These are phyloP conservation scores for Syncephalastrum sp. DNA, from an alignment of 371 early-diverging fungal genomes.

Conservation along the genomic window DNA sequence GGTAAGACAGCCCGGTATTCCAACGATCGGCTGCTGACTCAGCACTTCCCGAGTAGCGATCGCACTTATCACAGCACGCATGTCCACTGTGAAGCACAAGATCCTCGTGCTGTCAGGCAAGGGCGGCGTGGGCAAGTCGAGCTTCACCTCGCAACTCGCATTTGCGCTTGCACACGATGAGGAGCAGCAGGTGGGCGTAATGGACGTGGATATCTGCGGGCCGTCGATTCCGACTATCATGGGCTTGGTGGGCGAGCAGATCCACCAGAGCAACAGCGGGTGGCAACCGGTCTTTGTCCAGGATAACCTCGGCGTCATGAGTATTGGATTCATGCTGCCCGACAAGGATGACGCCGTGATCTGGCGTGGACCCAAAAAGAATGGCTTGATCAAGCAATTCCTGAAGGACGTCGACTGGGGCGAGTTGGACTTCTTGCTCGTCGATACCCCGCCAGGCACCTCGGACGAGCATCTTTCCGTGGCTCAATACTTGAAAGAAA, in stretches of 20 bases:
- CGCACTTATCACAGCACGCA: constrained; percentile 68
- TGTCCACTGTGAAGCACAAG: constrained; percentile 71
- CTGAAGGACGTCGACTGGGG: constrained; percentile 96
- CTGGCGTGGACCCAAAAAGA: constrained; percentile 99
- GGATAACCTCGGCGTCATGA: constrained; percentile 91
- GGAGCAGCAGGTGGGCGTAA: constrained; percentile 79
- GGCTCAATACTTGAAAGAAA: constrained; percentile 75
- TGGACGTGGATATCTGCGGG: constrained; percentile 99
- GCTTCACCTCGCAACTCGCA: constrained; percentile 79
- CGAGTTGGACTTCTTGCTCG: constrained; percentile 87
- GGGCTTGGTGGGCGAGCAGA: constrained; percentile 85
- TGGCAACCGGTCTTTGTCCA: constrained; percentile 93
- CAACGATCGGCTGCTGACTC: neutral
- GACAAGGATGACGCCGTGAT: constrained; percentile 93
- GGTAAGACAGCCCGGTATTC: constrained; percentile 30
- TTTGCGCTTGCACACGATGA: constrained; percentile 73
- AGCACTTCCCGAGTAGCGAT: constrained; percentile 49
- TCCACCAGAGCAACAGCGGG: constrained; percentile 80
- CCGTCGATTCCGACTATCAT: constrained; percentile 97
- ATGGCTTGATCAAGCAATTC: constrained; percentile 96
- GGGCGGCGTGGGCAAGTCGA: constrained; percentile 98
- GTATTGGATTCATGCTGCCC: constrained; percentile 94
- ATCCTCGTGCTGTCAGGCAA: constrained; percentile 98
- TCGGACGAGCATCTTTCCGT: constrained; percentile 97
- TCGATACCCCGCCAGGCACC: constrained; percentile 99